These are phyloP conservation scores for Tephrocybe rancida DNA, from an alignment of 768 basidiomycete genomes.

Conservation along the genomic window DNA sequence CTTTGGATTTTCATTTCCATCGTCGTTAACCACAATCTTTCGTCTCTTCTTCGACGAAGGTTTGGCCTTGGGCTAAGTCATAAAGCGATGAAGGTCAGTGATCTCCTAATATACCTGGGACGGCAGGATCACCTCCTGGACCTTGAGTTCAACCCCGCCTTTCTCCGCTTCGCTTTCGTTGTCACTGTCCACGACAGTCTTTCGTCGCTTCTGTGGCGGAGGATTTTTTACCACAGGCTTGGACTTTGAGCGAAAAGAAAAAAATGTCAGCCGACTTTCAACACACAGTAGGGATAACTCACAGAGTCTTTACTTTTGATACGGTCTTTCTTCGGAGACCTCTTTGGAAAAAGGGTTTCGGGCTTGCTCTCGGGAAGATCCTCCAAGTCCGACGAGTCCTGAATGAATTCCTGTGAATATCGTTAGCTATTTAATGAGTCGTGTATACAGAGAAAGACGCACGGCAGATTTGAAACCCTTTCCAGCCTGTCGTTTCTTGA, in stretches of 20 bases:
- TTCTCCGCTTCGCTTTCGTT: neutral
- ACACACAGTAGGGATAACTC: neutral
- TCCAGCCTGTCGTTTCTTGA: conserved; percentile 6
- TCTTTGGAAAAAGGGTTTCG: neutral
- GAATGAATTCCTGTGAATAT: conserved; percentile 33
- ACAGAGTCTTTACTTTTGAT: neutral
- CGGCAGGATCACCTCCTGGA: neutral
- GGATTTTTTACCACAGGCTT: neutral
- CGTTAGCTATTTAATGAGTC: neutral
- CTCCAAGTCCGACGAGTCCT: conserved; percentile 41
- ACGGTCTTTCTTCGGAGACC: neutral
- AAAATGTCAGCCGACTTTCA: neutral
- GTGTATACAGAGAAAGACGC: conserved; percentile 1
- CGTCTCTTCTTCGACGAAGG: no score
- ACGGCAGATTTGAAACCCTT: conserved; percentile 42
- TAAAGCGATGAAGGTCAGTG: no score
- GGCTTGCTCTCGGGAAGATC: conserved; percentile 12
- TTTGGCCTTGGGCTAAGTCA: no score
- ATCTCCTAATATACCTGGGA: no score
- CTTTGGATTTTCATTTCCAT: no score
- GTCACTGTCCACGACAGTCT: conserved; percentile 8
- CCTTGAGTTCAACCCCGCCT: neutral
- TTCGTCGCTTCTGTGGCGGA: conserved; percentile 14
- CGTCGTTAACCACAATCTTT: no score
- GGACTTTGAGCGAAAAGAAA: neutral